phyloP scores from a whole-genome alignment of 1,284 basidiomycete genomes.

The Testicularia cyperi region DNA sequence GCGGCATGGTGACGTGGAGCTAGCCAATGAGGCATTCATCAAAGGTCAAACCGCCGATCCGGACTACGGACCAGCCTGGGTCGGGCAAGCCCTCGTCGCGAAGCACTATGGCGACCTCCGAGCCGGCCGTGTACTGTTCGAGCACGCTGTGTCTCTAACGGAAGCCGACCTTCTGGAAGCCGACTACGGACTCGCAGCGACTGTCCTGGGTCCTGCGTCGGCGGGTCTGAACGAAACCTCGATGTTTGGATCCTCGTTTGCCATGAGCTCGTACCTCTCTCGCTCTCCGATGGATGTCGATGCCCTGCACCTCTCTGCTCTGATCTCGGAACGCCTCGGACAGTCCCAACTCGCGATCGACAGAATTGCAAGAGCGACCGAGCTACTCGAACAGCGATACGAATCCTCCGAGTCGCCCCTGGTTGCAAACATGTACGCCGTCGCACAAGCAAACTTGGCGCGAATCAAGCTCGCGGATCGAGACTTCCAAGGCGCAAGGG shows the following conservation, averaged over 20 bases:
- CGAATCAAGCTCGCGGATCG: slow-evolving; percentile 70
- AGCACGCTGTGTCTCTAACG: slow-evolving; percentile 77
- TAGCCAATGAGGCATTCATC: slow-evolving; percentile 83
- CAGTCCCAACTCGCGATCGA: slow-evolving; percentile 69
- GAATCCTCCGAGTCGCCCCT: slow-evolving; percentile 78
- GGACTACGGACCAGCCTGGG: slow-evolving; percentile 86
- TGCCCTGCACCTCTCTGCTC: slow-evolving; percentile 79
- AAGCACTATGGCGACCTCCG: slow-evolving; percentile 68
- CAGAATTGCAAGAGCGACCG: slow-evolving; percentile 70
- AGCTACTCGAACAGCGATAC: slow-evolving; percentile 79
- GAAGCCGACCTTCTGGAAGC: slow-evolving; percentile 73
- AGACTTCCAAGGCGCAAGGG: slow-evolving; percentile 69
- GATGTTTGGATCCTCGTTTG: slow-evolving; percentile 68
- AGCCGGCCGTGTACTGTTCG: slow-evolving; percentile 73
- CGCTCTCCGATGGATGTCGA: slow-evolving; percentile 71
- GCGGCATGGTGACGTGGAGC: slow-evolving; percentile 74
- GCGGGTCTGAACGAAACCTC: slow-evolving; percentile 4
- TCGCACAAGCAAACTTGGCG: slow-evolving; percentile 80
- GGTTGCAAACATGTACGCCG: slow-evolving; percentile 76
- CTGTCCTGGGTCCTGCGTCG: slow-evolving; percentile 14
- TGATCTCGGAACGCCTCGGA: slow-evolving; percentile 82
- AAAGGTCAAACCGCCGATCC: slow-evolving; percentile 89
- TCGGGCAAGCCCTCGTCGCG: slow-evolving; percentile 86
- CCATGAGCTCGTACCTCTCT: slow-evolving; percentile 75
- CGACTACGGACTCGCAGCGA: slow-evolving; percentile 73